phyloP scores from a whole-genome alignment of 768 basidiomycete species.

The Boletales sp. region DNA sequence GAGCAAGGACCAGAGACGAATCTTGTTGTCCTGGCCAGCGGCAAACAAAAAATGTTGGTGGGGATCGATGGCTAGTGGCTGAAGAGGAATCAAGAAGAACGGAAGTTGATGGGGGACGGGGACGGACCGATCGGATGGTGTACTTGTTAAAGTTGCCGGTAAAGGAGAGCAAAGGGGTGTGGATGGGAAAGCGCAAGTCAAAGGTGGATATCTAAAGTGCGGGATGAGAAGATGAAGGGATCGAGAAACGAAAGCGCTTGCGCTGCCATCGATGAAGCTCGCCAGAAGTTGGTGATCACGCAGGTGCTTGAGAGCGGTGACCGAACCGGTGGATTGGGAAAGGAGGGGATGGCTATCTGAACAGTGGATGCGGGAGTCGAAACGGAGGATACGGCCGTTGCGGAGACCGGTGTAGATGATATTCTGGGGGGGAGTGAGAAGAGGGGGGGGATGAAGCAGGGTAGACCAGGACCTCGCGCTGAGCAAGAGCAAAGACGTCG shows the following conservation, averaged over 20 bases:
- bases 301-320: conserved; percentile 51
- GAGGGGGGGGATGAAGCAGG: background rate
- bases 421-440: conserved; percentile 32
- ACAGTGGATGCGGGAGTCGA: conserved; percentile 50
- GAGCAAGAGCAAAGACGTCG: conserved; percentile 61
- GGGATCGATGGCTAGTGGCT: conserved; percentile 65
- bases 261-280: conserved; percentile 59
- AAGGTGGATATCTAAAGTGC: conserved; percentile 49
- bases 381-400: conserved; percentile 55
- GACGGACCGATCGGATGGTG: conserved; percentile 44
- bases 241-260: conserved; percentile 28
- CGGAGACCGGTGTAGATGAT: conserved; percentile 55
- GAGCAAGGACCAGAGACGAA: conserved; percentile 67
- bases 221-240: background rate
- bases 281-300: conserved; percentile 52
- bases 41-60: conserved; percentile 59
- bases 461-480: conserved; percentile 40
- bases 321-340: conserved; percentile 38
- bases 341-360: conserved; percentile 40
- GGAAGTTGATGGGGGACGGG: background rate
- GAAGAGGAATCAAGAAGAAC: conserved; percentile 2
- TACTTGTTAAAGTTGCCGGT: conserved; percentile 58
- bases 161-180: conserved; percentile 45
- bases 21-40: conserved; percentile 60
- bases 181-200: conserved; percentile 56